phyloP scores from a whole-genome alignment of 2,329 filamentous ascomycete genomes.

The Metarhizium humberi region DNA sequence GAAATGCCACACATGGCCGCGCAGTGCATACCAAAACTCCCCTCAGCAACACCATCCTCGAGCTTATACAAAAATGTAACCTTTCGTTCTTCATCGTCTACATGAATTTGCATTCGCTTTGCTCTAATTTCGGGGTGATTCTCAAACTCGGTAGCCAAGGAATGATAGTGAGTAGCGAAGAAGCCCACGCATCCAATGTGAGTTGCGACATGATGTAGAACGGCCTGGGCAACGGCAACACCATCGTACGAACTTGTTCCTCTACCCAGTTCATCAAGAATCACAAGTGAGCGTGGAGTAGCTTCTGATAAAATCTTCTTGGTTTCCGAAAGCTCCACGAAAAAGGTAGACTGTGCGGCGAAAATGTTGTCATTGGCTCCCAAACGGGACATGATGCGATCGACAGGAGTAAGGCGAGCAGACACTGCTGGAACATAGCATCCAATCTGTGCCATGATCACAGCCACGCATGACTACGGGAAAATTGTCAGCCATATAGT shows the following conservation, averaged over 20 bases:
- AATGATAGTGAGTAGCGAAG: slow-evolving; percentile 97
- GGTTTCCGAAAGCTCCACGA: slow-evolving; percentile 92
- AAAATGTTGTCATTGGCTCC: slow-evolving; percentile 99
- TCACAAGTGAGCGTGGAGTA: slow-evolving; percentile 87
- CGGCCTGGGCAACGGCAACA: slow-evolving; percentile 90
- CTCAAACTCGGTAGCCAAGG: slow-evolving; percentile 82
- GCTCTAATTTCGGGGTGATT: slow-evolving; percentile 79
- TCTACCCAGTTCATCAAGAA: slow-evolving; percentile 90
- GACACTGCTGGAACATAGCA: slow-evolving; percentile 81
- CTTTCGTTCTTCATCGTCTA: slow-evolving; percentile 73
- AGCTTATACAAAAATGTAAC: slow-evolving; percentile 96
- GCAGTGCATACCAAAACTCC: slow-evolving; percentile 98
- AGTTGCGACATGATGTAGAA: slow-evolving; percentile 90
- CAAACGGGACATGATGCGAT: slow-evolving; percentile 96
- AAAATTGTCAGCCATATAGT: background rate
- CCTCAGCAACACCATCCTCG: slow-evolving; percentile 87
- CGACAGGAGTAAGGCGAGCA: slow-evolving; percentile 78
- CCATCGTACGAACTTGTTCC: slow-evolving; percentile 95
- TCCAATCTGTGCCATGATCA: slow-evolving; percentile 95
- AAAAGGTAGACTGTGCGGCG: slow-evolving; percentile 94
- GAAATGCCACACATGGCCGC: slow-evolving; percentile 97
- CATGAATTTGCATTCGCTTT: slow-evolving; percentile 88
- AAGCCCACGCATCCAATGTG: slow-evolving; percentile 92
- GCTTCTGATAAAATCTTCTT: slow-evolving; percentile 97
- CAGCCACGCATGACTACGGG: slow-evolving; percentile 74